Evolutionary conservation across 139 green algal species (phyloP), one percentile per base, ranked within the genome.

Genomic region (Tetraselmis striata): DNA sequence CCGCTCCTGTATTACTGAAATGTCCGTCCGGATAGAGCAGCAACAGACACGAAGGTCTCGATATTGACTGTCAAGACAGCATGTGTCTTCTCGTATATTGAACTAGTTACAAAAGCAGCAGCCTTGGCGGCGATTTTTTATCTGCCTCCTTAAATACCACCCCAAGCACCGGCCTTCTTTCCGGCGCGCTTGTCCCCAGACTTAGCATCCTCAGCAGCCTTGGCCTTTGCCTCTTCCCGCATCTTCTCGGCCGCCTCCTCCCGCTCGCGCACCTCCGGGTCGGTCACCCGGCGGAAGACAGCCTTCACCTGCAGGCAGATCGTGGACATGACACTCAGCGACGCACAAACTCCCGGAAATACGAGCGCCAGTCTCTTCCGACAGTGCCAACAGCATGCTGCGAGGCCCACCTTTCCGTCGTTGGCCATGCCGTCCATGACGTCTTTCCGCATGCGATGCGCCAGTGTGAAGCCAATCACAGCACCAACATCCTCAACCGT

Each of bases 361-460:
- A n/a, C n/a, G n/a, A n/a, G n/a, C n/a, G n/a, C n/a, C n/a, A n/a
- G 84, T 98, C 95, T 89, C 98, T 98, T 58, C 95, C 89, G 85
- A 98, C 74, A 67, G 93, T 92, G 85, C 75, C 76, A 0, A 58
- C 0, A 31, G 24, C 22, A 79, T 26, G 1, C 2, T 77, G 77
- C 1, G 29, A 76, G 29, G 77, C 22, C 23, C 58, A 98, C 96
- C 74, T 29, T 31, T 58, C 22, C 77, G 5, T 23, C 22, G 32
- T 74, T 30, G 28, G 22, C 78, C 29, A 76, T 22, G 24, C 59
- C 1, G 30, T 28, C 67, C 59, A 32, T 23, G 2, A 30, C 74
- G 28, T 26, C 28, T 2, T 59, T 59, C 59, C 27, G 25, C 58
- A 67, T 67, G 45, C 45, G 45, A 18, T 67, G 45, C 45, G 2